Evolutionary conservation across 192 early-diverging fungal genomes (phyloP).

Genomic region (Gonapodya sp.): DNA sequence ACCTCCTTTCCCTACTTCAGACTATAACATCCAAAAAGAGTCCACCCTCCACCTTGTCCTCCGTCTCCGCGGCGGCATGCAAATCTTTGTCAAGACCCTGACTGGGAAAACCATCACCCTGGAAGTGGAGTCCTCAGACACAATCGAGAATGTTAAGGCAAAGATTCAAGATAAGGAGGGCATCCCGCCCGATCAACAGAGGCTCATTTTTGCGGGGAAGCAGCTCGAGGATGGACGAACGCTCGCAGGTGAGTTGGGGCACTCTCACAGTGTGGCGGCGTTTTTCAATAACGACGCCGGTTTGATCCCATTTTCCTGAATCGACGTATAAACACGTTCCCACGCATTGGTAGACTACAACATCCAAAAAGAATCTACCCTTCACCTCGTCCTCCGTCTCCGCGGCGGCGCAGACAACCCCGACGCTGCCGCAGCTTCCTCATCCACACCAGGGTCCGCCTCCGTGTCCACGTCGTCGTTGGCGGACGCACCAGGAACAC

Average conservation of each 20-base stretch:
- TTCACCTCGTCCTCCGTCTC: constrained; percentile 67
- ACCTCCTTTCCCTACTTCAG: constrained; percentile 24
- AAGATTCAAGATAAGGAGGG: constrained; percentile 86
- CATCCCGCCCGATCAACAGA: constrained; percentile 75
- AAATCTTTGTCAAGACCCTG: constrained; percentile 73
- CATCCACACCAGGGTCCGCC: not conserved
- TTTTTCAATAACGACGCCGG: too few relatives aligned
- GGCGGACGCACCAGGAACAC: not conserved
- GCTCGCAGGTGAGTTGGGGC: constrained; percentile 23
- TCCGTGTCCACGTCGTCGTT: not conserved
- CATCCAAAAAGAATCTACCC: constrained; percentile 77
- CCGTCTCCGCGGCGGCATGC: constrained; percentile 57
- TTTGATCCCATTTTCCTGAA: not conserved
- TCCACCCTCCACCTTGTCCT: constrained; percentile 60
- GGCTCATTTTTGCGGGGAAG: constrained; percentile 74
- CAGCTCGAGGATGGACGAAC: constrained; percentile 70
- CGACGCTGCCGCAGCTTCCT: not conserved
- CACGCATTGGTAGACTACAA: constrained; percentile 47
- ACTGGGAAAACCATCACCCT: constrained; percentile 97
- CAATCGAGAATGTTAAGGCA: constrained; percentile 72
- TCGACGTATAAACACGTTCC: not conserved
- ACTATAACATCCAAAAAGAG: constrained; percentile 69
- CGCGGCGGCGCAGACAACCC: constrained; percentile 48
- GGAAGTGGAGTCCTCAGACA: constrained; percentile 68
- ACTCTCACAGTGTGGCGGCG: too few relatives aligned